Conservation (phyloP, 345 rosid genomes). For the Hirschfeldia incana region DNA sequence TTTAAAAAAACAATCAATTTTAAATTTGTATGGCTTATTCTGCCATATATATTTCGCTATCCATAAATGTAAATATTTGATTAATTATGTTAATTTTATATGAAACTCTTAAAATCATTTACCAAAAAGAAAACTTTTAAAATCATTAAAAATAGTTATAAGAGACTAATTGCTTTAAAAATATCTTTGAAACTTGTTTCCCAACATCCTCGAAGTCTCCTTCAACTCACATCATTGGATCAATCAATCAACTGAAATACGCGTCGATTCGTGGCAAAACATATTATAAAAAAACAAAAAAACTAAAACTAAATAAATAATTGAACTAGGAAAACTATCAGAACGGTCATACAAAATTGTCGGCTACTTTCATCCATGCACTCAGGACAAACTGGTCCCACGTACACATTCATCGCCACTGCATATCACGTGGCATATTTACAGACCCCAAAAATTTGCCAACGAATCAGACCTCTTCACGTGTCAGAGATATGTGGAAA, state of each 20-base stretch:
- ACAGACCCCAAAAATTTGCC: background rate
- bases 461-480: slow-evolving; percentile 15
- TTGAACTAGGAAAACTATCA: background rate
- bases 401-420: slow-evolving; percentile 27
- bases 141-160: too few relatives aligned
- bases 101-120: too few relatives aligned
- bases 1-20: too few relatives aligned
- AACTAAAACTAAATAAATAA: background rate
- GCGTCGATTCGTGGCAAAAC: background rate
- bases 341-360: slow-evolving; percentile 33
- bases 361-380: slow-evolving; percentile 36
- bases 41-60: too few relatives aligned
- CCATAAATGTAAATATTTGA: too few relatives aligned
- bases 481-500: background rate
- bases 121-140: too few relatives aligned
- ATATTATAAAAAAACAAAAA: background rate
- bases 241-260: slow-evolving; percentile 12
- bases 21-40: too few relatives aligned
- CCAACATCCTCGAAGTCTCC: slow-evolving; percentile 22
- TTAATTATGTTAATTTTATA: too few relatives aligned
- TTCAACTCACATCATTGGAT: slow-evolving; percentile 10
- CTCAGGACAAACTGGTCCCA: slow-evolving; percentile 22
- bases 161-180: background rate
- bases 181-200: background rate
- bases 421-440: slow-evolving; percentile 18